Evolutionary conservation across 1,139 yeast species (phyloP).

Genomic region (Pichia sp.): DNA sequence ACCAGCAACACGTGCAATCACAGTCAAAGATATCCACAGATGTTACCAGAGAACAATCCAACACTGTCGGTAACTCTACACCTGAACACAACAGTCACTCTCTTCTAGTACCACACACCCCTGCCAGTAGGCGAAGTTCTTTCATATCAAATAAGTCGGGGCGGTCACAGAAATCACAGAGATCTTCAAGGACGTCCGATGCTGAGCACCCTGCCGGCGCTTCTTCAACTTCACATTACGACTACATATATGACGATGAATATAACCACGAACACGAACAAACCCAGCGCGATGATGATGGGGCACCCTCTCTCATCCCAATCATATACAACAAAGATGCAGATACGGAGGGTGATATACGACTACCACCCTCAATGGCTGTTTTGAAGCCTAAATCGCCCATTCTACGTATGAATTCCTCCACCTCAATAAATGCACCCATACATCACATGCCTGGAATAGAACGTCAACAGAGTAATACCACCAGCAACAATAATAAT

Average conservation of each 20-base stretch:
- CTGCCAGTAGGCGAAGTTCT: conserved; percentile 22
- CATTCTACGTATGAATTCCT: conserved; percentile 36
- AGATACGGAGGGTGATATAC: conserved; percentile 14
- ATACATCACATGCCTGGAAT: conserved; percentile 12
- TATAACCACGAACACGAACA: conserved; percentile 1
- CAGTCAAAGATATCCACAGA: too few relatives aligned
- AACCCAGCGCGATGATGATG: too few relatives aligned
- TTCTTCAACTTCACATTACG: conserved; percentile 8
- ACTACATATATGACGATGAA: conserved; percentile 12
- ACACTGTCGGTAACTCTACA: too few relatives aligned
- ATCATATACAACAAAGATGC: conserved; percentile 3
- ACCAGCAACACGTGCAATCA: conserved; percentile 12
- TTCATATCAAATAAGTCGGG: conserved; percentile 20
- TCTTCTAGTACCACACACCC: neutral
- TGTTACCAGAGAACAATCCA: too few relatives aligned
- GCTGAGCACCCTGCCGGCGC: neutral
- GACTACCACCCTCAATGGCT: conserved; percentile 59
- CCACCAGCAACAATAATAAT: neutral
- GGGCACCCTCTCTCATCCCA: too few relatives aligned
- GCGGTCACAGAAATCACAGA: conserved; percentile 9
- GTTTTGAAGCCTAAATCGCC: conserved; percentile 65
- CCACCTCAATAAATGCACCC: conserved; percentile 20
- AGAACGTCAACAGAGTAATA: conserved; percentile 12
- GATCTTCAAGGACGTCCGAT: neutral
- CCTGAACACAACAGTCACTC: too few relatives aligned